Evolutionary conservation across 169 alveolate species (phyloP).

Genomic region (Eimeria acervulina): DNA sequence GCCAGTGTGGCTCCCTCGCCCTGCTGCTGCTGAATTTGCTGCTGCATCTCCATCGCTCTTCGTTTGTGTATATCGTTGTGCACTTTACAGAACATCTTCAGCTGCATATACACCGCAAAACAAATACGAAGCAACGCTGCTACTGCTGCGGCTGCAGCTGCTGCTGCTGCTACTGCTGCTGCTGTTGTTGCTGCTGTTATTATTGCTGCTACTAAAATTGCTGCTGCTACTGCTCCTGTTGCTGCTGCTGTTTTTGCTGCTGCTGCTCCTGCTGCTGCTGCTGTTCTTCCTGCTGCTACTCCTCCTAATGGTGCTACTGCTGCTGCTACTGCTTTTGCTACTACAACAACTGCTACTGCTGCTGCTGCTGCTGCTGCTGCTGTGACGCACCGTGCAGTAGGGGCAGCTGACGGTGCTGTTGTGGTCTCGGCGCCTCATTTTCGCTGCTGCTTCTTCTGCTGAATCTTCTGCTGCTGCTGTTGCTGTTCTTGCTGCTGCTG

Average conservation of each 20-base stretch:
- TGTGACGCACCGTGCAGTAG: conserved; percentile 43
- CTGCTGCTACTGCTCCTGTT: neutral
- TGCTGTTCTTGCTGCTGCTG: neutral
- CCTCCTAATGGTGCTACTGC: neutral
- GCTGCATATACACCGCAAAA: conserved; percentile 45
- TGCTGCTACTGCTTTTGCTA: conserved; percentile 3
- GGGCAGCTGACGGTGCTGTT: conserved; percentile 49
- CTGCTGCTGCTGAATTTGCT: conserved; percentile 60
- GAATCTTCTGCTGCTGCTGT: neutral
- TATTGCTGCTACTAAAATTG: neutral
- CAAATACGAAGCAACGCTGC: neutral
- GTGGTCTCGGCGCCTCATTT: conserved; percentile 50
- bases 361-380: conserved; percentile 35
- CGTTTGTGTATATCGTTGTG: conserved; percentile 43
- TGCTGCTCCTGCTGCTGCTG: conserved; percentile 7
- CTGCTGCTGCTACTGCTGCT: conserved; percentile 47
- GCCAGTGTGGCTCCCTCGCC: conserved; percentile 19
- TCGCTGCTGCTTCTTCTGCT: neutral
- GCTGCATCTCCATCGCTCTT: conserved; percentile 55
- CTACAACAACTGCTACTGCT: neutral
- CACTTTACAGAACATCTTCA: conserved; percentile 56
- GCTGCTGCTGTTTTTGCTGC: neutral
- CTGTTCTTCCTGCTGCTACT: neutral
- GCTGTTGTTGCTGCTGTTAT: neutral
- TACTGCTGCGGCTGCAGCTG: conserved; percentile 46